These are phyloP conservation scores for Solanum piurae DNA, from an alignment of 257 asterid genomes.

Conservation along the genomic window DNA sequence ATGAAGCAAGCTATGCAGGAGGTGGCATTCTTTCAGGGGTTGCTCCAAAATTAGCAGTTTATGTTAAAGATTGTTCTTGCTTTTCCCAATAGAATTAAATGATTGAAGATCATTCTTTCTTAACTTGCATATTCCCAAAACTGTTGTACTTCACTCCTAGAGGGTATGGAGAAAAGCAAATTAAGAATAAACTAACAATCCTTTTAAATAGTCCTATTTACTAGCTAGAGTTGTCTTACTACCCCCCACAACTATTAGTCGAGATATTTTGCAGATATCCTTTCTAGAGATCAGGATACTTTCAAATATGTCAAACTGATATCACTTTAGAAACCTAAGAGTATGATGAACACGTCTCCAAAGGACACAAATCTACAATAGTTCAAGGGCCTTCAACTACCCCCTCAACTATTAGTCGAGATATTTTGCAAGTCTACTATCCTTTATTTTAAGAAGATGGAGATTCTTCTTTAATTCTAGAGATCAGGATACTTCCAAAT, in stretches of 20 bases:
- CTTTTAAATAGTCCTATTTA: neutral
- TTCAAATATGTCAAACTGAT: neutral
- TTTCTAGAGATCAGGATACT: neutral
- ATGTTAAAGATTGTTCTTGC: neutral
- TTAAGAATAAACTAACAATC: neutral
- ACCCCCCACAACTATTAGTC: neutral
- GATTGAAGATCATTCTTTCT: neutral
- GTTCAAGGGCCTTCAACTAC: neutral
- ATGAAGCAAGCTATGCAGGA: neutral
- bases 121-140: neutral
- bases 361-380: neutral
- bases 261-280: neutral
- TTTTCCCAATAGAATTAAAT: neutral
- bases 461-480: neutral
- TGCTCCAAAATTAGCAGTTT: neutral
- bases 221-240: neutral
- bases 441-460: neutral
- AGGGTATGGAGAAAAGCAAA: neutral
- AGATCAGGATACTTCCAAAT: neutral
- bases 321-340: neutral
- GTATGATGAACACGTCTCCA: neutral
- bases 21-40: neutral
- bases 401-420: neutral
- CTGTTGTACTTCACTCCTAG: neutral
- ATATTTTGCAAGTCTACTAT: neutral